A percentile compares a stretch with the other conserved stretches of the same genome.
phyloP scores from a whole-genome alignment of 2,329 filamentous ascomycete species.

The Pestalotiopsis fici region DNA sequence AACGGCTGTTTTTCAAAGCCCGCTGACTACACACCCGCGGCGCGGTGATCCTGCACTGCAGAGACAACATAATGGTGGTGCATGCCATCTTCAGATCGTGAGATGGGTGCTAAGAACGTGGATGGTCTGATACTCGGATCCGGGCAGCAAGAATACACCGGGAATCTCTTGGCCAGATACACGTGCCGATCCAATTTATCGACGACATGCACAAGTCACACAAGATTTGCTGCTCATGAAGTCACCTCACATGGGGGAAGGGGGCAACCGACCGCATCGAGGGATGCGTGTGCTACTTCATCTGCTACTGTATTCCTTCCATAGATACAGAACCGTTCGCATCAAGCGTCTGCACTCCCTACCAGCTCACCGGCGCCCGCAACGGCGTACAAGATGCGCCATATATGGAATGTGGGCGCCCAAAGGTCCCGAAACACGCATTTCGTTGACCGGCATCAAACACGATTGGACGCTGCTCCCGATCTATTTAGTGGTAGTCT shows the following conservation, averaged over 20 bases:
- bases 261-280: no score
- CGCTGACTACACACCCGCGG: not conserved
- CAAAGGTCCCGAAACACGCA: not conserved
- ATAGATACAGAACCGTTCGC: not conserved
- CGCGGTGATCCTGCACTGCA: no score
- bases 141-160: not conserved
- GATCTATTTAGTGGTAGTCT: not conserved
- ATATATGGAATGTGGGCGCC: slow-evolving; percentile 4
- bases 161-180: not conserved
- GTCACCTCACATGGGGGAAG: not conserved
- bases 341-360: not conserved
- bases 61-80: not conserved
- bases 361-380: not conserved
- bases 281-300: no score
- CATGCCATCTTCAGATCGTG: no score
- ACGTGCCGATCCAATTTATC: not conserved
- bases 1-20: not conserved
- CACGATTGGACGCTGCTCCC: not conserved
- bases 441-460: not conserved
- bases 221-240: not conserved
- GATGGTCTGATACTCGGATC: not conserved
- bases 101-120: no score
- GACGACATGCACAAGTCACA: not conserved
- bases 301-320: not conserved
- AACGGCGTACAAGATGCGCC: not conserved